Evolutionary conservation across 192 early-diverging fungal genomes (phyloP).

Genomic region (Pilaira anomala): DNA sequence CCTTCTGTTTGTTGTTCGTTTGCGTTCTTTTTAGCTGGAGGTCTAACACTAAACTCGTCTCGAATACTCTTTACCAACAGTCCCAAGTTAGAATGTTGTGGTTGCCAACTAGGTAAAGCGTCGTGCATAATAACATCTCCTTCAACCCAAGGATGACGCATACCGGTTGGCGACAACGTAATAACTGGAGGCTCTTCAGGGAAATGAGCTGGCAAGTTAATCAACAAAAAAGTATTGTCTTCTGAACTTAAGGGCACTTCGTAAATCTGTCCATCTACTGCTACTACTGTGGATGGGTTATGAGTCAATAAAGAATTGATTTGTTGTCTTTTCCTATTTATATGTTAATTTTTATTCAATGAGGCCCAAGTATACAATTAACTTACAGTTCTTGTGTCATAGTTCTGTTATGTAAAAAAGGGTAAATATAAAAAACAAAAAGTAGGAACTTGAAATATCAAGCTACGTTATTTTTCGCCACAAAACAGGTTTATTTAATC

Average conservation of each 20-base stretch:
- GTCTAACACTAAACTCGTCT: slow-evolving; percentile 38
- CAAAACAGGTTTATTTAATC: too few relatives aligned
- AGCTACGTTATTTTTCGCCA: too few relatives aligned
- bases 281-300: slow-evolving; percentile 20
- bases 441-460: too few relatives aligned
- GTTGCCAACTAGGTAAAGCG: slow-evolving; percentile 36
- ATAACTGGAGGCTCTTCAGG: slow-evolving; percentile 54
- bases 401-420: too few relatives aligned
- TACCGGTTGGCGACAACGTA: slow-evolving; percentile 43
- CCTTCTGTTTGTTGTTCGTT: slow-evolving; percentile 1
- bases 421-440: too few relatives aligned
- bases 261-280: slow-evolving; percentile 30
- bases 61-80: slow-evolving; percentile 53
- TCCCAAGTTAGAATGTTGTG: slow-evolving; percentile 43
- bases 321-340: slow-evolving; percentile 32
- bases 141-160: slow-evolving; percentile 57
- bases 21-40: slow-evolving; percentile 28
- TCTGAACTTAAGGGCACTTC: slow-evolving; percentile 24
- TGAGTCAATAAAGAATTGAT: slow-evolving; percentile 31
- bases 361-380: too few relatives aligned
- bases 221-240: slow-evolving; percentile 27
- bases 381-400: too few relatives aligned
- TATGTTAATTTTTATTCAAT: neutral
- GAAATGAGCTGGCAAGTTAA: slow-evolving; percentile 48
- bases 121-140: slow-evolving; percentile 46